Evolutionary conservation across 352 stramenopile genomes (phyloP).

Genomic region (Globisporangium uncinulatum): DNA sequence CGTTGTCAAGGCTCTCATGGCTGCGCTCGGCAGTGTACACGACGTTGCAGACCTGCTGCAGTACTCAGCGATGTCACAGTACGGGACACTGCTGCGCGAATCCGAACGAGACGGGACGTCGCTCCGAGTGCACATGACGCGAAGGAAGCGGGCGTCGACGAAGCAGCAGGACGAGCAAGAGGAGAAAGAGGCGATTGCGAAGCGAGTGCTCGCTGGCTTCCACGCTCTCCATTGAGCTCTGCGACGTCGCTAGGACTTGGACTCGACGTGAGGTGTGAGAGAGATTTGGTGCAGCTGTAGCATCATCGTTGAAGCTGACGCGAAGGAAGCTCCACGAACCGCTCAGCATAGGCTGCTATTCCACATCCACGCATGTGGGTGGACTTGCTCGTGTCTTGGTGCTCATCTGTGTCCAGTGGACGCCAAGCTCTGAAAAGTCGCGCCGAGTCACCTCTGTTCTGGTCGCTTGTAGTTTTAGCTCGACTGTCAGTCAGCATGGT

Average conservation of each 20-base stretch:
- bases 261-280: no score
- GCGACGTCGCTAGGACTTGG: no score
- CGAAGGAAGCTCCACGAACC: no score
- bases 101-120: background rate
- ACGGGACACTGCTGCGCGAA: background rate
- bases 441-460: no score
- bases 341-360: no score
- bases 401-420: no score
- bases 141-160: background rate
- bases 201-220: background rate
- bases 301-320: no score
- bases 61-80: constrained; percentile 3
- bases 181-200: constrained; percentile 1
- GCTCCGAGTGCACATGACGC: background rate
- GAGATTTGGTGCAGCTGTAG: no score
- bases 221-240: background rate
- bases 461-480: no score
- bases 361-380: no score
- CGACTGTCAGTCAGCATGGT: background rate
- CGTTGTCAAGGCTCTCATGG: constrained; percentile 9
- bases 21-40: background rate
- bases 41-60: constrained; percentile 9
- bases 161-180: background rate
- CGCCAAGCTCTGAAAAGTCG: no score
- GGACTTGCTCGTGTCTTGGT: no score